phyloP scores from a whole-genome alignment of 257 asterid genomes.

The Apocynum venetum region DNA sequence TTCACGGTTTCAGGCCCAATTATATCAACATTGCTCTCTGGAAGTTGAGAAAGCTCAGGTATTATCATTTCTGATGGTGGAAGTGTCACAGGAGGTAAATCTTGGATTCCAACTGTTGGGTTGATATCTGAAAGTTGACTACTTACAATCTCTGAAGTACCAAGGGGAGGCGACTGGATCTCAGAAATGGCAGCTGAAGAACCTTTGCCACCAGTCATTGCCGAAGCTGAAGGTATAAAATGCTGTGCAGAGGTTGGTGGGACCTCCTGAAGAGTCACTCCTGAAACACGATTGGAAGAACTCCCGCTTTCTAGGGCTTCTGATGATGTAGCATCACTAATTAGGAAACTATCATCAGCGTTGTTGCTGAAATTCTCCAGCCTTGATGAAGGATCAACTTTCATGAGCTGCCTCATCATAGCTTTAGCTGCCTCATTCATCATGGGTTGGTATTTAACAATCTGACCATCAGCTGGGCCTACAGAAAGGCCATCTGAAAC shows the following conservation, averaged over 20 bases:
- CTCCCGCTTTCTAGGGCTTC: conserved; percentile 30
- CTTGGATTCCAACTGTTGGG: conserved; percentile 35
- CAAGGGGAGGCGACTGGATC: conserved; percentile 34
- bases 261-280: conserved; percentile 75
- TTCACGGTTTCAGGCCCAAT: conserved; percentile 32
- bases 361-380: conserved; percentile 42
- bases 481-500: conserved; percentile 33
- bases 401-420: conserved; percentile 67
- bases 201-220: conserved; percentile 18
- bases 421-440: conserved; percentile 85
- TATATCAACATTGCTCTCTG: conserved; percentile 31
- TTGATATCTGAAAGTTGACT: conserved; percentile 22
- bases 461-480: conserved; percentile 65
- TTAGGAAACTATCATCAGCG: conserved; percentile 43
- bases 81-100: conserved; percentile 31
- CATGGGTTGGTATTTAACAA: conserved; percentile 74
- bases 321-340: conserved; percentile 37
- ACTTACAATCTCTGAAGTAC: conserved; percentile 27
- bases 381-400: conserved; percentile 62
- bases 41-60: conserved; percentile 48
- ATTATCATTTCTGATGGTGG: conserved; percentile 40
- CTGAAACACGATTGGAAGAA: conserved; percentile 40
- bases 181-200: conserved; percentile 34
- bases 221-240: conserved; percentile 29
- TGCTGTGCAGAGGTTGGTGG: conserved; percentile 39